phyloP scores from a whole-genome alignment of 345 rosid genomes.

The Brassica rapa region DNA sequence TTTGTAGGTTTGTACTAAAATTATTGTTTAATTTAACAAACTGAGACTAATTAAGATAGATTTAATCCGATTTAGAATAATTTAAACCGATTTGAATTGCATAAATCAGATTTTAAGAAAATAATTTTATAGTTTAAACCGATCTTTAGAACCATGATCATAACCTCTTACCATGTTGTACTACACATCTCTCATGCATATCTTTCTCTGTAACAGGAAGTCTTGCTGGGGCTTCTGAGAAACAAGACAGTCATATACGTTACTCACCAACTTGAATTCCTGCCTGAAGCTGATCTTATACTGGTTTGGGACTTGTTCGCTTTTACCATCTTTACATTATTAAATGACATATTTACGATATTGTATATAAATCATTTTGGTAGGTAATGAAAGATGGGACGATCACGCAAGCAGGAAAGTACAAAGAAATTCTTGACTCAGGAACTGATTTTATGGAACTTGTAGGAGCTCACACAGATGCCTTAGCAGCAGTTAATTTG shows the following conservation, averaged over 20 bases:
- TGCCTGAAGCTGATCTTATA: constrained; percentile 61
- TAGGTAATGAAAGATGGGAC: constrained; percentile 83
- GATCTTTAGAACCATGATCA: too few relatives aligned
- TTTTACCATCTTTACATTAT: constrained; percentile 12
- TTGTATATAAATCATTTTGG: constrained; percentile 29
- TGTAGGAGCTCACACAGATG: constrained; percentile 62
- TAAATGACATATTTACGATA: background rate
- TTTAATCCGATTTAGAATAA: too few relatives aligned
- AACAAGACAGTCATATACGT: constrained; percentile 61
- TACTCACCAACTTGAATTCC: constrained; percentile 67
- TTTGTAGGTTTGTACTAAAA: too few relatives aligned
- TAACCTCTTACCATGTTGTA: background rate
- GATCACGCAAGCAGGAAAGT: constrained; percentile 73
- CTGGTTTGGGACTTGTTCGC: constrained; percentile 44
- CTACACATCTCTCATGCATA: constrained; percentile 3
- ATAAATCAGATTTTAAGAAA: too few relatives aligned
- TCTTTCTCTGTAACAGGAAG: constrained; percentile 51
- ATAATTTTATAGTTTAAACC: too few relatives aligned
- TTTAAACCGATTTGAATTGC: too few relatives aligned
- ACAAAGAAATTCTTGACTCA: constrained; percentile 51
- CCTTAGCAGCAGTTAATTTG: constrained; percentile 45
- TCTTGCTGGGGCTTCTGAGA: constrained; percentile 50
- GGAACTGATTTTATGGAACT: constrained; percentile 67
- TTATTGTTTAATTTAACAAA: too few relatives aligned
- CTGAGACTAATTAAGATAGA: too few relatives aligned